A percentile compares a stretch with the other conserved stretches of the same genome.
These are phyloP conservation scores for Aegle marmelos DNA, from an alignment of 345 rosid species.

Conservation along the genomic window DNA sequence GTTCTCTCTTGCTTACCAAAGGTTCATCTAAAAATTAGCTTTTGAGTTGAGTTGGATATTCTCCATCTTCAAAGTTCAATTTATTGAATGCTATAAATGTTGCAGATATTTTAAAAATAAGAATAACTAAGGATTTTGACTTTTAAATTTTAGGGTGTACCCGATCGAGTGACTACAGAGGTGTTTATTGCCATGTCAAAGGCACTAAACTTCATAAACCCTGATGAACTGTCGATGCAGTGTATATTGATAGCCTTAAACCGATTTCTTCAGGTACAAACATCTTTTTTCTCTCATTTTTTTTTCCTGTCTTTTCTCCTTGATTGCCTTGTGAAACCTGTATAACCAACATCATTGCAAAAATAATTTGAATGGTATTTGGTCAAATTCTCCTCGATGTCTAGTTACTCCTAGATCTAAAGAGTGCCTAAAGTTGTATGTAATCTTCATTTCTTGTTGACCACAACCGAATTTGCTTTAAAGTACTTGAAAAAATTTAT, in stretches of 20 bases:
- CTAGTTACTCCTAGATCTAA: background rate
- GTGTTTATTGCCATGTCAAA: conserved; percentile 99
- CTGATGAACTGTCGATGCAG: conserved; percentile 95
- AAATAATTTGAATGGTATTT: background rate
- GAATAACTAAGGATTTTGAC: conserved; percentile 5
- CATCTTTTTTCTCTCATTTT: background rate
- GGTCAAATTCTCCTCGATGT: background rate
- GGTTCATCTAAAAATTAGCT: background rate
- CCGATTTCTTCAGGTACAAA: conserved; percentile 85
- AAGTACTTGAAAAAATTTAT: background rate
- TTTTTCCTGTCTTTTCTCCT: background rate
- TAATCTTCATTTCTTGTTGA: conserved; percentile 4
- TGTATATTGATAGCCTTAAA: conserved; percentile 89
- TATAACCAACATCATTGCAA: background rate
- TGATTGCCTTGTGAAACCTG: background rate
- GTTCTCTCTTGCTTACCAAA: no score
- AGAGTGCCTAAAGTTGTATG: background rate
- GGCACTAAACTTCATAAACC: conserved; percentile 92
- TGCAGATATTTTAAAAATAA: background rate
- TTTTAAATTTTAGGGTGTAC: conserved; percentile 59
- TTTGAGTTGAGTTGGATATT: background rate
- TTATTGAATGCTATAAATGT: conserved; percentile 7
- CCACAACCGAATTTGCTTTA: background rate
- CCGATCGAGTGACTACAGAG: conserved; percentile 88
- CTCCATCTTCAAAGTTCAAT: background rate